These are phyloP conservation scores for Panaeolus cyanescens DNA, from an alignment of 768 basidiomycete genomes.

Conservation along the genomic window DNA sequence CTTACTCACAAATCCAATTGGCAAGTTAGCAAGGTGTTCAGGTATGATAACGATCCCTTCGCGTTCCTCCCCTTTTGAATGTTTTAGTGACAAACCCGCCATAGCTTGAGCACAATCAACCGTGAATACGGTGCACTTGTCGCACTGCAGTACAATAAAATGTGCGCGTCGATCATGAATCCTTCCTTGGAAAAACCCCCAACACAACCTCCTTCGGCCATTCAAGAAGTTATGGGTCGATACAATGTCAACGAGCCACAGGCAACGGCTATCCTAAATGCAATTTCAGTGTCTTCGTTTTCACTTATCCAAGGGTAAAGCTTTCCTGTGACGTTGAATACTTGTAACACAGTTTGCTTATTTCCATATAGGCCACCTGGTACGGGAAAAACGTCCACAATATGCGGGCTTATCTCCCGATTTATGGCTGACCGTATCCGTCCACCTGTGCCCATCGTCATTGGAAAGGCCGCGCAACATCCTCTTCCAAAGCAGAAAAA, in stretches of 20 bases:
- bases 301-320: slow-evolving; percentile 91
- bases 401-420: slow-evolving; percentile 88
- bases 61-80: slow-evolving; percentile 1
- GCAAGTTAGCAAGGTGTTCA: slow-evolving; percentile 78
- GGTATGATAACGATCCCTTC: slow-evolving; percentile 46
- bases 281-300: slow-evolving; percentile 76
- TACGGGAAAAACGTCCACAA: slow-evolving; percentile 98
- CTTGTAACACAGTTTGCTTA: background rate
- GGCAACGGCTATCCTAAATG: slow-evolving; percentile 81
- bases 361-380: slow-evolving; percentile 79
- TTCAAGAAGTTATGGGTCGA: slow-evolving; percentile 65
- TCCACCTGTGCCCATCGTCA: slow-evolving; percentile 50
- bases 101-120: slow-evolving; percentile 85
- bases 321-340: background rate
- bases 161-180: slow-evolving; percentile 66
- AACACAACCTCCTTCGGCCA: slow-evolving; percentile 38
- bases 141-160: slow-evolving; percentile 82
- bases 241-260: slow-evolving; percentile 92
- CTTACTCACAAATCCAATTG: slow-evolving; percentile 69
- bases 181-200: slow-evolving; percentile 58
- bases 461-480: slow-evolving; percentile 45
- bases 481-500: slow-evolving; percentile 45
- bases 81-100: background rate
- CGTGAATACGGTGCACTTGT: slow-evolving; percentile 91
- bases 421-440: slow-evolving; percentile 71